Evolutionary conservation across 768 basidiomycete species (phyloP), one percentile per base, ranked within the genome.

Genomic region (Boletus rufocinnamomeus): DNA sequence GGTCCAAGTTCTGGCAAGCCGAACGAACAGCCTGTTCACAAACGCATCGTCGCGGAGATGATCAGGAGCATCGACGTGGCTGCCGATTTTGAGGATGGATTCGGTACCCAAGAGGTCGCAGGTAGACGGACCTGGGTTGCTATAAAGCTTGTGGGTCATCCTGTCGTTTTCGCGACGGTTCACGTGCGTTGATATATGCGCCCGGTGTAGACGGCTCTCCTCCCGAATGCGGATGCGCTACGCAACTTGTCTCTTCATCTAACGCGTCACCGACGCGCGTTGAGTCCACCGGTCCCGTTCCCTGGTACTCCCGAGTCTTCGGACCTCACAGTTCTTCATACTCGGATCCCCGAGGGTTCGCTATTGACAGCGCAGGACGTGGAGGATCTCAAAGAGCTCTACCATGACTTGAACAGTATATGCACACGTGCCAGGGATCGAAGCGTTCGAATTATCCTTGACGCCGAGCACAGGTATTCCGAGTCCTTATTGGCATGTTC

Each of bases 61-160:
- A 75, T 93, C 37, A 80, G 78, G 49, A 87, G 85, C 57, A 85
- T 96, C 44, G 85, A 94, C 59, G 83, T 88, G 6, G 87, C 87
- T 0, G 94, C 88, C 9, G 84, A 88, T 59, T 94, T 93, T 66
- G 93, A 97, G 68, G 85, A 86, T 30, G 63, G 67, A 52, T 64
- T 74, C 32, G 72, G 68, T 1, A 59, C 56, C 1, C 51, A 54
- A 30, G 68, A 54, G 4, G 64, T 51, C 30, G 62, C 58, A 6
- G 81, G 81, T 7, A 76, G 88, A 25, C 78, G 83, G 61, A 92
- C 89, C 0, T 93, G 91, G 85, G 87, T 96, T 23, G 92, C 94
- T 1, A 73, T 96, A 25, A 96, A 96, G 73, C 76, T 95, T 57
- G 90, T 88, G 61, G 58, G 86, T 65, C 2, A 17, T 30, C 38